phyloP scores from a whole-genome alignment of 768 basidiomycete species.

The Guyanaporus albipodus region DNA sequence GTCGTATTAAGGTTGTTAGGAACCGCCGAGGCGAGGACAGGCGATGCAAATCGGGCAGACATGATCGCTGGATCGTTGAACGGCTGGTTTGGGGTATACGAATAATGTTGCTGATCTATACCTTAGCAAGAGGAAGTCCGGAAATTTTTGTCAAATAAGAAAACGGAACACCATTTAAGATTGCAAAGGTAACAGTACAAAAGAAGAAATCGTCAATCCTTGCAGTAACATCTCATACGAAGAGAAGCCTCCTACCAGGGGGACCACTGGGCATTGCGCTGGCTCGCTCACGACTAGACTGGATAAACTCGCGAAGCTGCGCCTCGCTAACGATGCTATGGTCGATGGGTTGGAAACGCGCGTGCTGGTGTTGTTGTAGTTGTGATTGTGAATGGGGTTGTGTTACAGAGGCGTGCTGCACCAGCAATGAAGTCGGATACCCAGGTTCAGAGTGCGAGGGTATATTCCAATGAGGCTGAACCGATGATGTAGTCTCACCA shows the following conservation, averaged over 20 bases:
- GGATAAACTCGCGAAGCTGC: slow-evolving; percentile 72
- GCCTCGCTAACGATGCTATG: slow-evolving; percentile 60
- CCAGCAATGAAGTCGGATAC: slow-evolving; percentile 45
- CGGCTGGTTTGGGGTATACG: slow-evolving; percentile 38
- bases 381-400: slow-evolving; percentile 34
- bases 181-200: slow-evolving; percentile 23
- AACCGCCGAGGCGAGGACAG: slow-evolving; percentile 24
- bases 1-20: slow-evolving; percentile 8
- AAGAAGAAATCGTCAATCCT: slow-evolving; percentile 33
- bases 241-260: slow-evolving; percentile 48
- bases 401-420: slow-evolving; percentile 41
- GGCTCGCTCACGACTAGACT: slow-evolving; percentile 60
- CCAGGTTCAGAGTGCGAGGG: slow-evolving; percentile 40
- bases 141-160: slow-evolving; percentile 12
- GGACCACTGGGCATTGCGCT: slow-evolving; percentile 31
- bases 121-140: slow-evolving; percentile 14
- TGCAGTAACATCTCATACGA: slow-evolving; percentile 33
- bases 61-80: slow-evolving; percentile 80
- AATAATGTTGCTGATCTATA: slow-evolving; percentile 36
- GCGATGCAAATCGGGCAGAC: slow-evolving; percentile 62
- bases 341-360: slow-evolving; percentile 56
- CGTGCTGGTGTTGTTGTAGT: slow-evolving; percentile 32
- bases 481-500: slow-evolving; percentile 34
- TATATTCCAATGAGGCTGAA: slow-evolving; percentile 44
- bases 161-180: slow-evolving; percentile 20